These are phyloP conservation scores for Polytrichum commune DNA, from an alignment of 225 moss, liverwort and hornwort genomes.

Conservation along the genomic window DNA sequence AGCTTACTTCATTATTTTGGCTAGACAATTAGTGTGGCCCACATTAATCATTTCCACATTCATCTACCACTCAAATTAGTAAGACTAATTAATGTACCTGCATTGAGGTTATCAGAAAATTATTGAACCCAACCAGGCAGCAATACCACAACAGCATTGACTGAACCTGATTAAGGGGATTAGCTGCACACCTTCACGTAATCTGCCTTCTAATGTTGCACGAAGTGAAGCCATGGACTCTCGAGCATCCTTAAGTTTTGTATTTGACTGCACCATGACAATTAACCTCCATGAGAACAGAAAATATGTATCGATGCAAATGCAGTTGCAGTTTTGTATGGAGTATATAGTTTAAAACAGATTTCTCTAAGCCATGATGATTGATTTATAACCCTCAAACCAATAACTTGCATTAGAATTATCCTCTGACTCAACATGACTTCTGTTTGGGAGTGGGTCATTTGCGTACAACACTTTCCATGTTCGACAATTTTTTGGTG, in stretches of 20 bases:
- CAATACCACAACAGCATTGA: conserved; percentile 5
- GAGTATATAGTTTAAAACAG: no score
- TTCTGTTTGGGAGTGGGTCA: no score
- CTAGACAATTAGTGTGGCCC: no score
- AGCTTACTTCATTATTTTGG: no score
- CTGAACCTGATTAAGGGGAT: not conserved
- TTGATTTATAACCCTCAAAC: not conserved
- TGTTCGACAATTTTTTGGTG: no score
- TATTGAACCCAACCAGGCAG: not conserved
- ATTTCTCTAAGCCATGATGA: not conserved
- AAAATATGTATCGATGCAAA: not conserved
- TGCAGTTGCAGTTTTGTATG: not conserved
- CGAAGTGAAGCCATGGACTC: conserved; percentile 25
- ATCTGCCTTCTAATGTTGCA: conserved; percentile 31
- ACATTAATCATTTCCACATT: no score
- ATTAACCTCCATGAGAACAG: not conserved
- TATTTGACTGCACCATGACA: conserved; percentile 30
- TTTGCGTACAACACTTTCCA: no score
- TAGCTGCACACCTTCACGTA: conserved; percentile 39
- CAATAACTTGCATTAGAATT: not conserved
- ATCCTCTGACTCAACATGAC: not conserved
- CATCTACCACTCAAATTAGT: no score
- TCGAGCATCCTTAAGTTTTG: conserved; percentile 35
- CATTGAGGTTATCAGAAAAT: not conserved
- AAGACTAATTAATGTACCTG: no score